These are phyloP conservation scores for Nissolia schottii DNA, from an alignment of 306 rosid genomes.

Conservation along the genomic window DNA sequence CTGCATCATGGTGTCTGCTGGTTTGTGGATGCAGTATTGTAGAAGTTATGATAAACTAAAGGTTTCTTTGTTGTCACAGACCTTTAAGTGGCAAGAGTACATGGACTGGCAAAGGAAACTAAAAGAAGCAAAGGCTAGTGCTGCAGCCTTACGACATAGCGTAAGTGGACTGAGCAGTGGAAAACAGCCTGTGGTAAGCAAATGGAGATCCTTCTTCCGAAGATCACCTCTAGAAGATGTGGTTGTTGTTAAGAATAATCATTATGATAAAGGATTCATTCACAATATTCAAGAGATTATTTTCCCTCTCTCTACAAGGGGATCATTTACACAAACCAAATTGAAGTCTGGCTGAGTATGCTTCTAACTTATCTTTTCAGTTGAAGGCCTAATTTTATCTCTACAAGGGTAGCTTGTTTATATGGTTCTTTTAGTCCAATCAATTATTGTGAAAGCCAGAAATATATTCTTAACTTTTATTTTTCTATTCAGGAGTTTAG, in stretches of 20 bases:
- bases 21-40: conserved; percentile 2
- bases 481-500: not conserved
- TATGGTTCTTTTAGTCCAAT: conserved; percentile 10
- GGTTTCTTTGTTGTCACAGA: conserved; percentile 44
- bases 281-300: conserved; percentile 62
- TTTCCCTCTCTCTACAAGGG: conserved; percentile 60
- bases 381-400: conserved; percentile 16
- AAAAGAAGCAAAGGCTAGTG: conserved; percentile 64
- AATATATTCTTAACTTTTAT: not conserved
- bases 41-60: not conserved
- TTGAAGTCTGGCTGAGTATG: conserved; percentile 51
- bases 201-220: conserved; percentile 65
- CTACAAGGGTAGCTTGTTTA: conserved; percentile 4
- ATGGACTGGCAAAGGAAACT: conserved; percentile 67
- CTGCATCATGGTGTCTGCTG: not conserved
- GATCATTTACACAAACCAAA: conserved; percentile 40
- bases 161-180: conserved; percentile 44
- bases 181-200: conserved; percentile 50
- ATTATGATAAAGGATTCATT: conserved; percentile 62
- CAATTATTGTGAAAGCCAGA: conserved; percentile 8
- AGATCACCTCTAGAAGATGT: conserved; percentile 60
- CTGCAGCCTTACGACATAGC: conserved; percentile 63
- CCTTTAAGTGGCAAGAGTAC: conserved; percentile 90
- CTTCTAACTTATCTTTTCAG: not conserved
- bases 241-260: conserved; percentile 58